Conservation (phyloP, 768 basidiomycete genomes). For the Suillus luteus region DNA sequence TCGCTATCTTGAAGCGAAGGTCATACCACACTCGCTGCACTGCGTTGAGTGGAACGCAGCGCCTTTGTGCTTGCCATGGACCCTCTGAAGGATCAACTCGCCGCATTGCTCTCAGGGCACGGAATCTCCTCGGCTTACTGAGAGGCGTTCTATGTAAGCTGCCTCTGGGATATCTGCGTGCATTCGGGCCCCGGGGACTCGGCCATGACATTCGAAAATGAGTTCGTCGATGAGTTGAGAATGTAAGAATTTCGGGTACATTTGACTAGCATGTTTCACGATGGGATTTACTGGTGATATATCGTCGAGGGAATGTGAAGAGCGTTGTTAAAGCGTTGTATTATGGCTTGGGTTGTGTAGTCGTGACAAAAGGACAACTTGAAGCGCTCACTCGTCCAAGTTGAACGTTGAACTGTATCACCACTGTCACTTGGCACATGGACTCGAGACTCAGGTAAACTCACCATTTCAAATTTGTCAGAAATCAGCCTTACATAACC, state of each 20-base stretch:
- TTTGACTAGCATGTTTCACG: conserved; percentile 63
- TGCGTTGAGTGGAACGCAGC: neutral
- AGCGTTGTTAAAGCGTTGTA: too few species aligned
- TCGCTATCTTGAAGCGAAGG: neutral
- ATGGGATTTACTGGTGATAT: conserved; percentile 71
- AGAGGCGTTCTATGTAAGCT: conserved; percentile 56
- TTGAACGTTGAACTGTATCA: too few species aligned
- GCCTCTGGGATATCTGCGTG: conserved; percentile 59
- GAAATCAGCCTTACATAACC: too few species aligned
- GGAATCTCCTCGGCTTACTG: conserved; percentile 29
- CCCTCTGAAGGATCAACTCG: neutral
- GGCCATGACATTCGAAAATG: conserved; percentile 67
- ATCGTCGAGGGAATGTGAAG: conserved; percentile 54
- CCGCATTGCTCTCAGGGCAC: neutral
- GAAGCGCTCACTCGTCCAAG: too few species aligned
- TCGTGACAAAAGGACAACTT: conserved; percentile 63
- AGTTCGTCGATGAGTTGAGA: conserved; percentile 82
- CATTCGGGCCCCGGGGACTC: conserved; percentile 65
- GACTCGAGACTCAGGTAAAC: too few species aligned
- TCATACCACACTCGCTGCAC: neutral
- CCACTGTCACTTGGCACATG: too few species aligned
- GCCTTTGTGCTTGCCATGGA: neutral
- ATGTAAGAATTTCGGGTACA: neutral
- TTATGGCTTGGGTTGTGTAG: too few species aligned
- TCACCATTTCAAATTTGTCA: too few species aligned